A percentile compares a stretch with the other conserved stretches of the same genome.
These are phyloP conservation scores for Basipetospora chlamydospora DNA, from an alignment of 2,329 filamentous ascomycete genomes.

Conservation along the genomic window DNA sequence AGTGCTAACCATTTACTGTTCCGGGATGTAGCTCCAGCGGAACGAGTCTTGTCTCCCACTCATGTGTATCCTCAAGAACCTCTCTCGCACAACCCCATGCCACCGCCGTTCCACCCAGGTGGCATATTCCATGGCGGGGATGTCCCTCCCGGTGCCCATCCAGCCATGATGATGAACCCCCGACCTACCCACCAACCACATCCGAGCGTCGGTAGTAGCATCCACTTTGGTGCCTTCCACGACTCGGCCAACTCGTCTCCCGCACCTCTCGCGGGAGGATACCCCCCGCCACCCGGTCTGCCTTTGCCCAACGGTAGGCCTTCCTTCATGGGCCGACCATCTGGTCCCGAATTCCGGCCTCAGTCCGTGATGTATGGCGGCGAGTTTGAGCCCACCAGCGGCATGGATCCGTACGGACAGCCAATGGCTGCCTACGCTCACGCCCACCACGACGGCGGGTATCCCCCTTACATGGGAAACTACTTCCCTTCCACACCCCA, in stretches of 20 bases:
- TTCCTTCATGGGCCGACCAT: slow-evolving; percentile 9
- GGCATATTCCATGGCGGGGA: not conserved
- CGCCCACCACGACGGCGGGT: slow-evolving; percentile 18
- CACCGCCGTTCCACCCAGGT: slow-evolving; percentile 1
- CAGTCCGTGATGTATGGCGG: slow-evolving; percentile 21
- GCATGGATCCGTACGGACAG: slow-evolving; percentile 16
- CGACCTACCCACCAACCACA: slow-evolving; percentile 15
- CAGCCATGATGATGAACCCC: not conserved
- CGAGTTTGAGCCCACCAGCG: slow-evolving; percentile 23
- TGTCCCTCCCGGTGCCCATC: not conserved
- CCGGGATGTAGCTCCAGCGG: not conserved
- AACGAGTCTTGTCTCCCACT: not conserved
- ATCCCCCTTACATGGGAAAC: slow-evolving; percentile 18
- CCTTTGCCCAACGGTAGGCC: slow-evolving; percentile 31
- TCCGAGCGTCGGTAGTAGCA: slow-evolving; percentile 37
- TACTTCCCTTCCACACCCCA: slow-evolving; percentile 43
- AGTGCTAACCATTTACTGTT: too few relatives aligned
- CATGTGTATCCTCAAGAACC: not conserved
- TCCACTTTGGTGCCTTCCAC: slow-evolving; percentile 40
- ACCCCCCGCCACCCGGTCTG: slow-evolving; percentile 29
- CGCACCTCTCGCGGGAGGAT: slow-evolving; percentile 30
- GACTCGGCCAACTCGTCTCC: slow-evolving; percentile 45
- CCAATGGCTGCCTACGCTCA: slow-evolving; percentile 19
- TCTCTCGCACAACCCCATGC: too few relatives aligned
- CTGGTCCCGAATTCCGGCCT: slow-evolving; percentile 19